A percentile compares a stretch with the other conserved stretches of the same genome.
Conservation (phyloP, 148 eudicot genomes). For the Suaeda aralocaspica region DNA sequence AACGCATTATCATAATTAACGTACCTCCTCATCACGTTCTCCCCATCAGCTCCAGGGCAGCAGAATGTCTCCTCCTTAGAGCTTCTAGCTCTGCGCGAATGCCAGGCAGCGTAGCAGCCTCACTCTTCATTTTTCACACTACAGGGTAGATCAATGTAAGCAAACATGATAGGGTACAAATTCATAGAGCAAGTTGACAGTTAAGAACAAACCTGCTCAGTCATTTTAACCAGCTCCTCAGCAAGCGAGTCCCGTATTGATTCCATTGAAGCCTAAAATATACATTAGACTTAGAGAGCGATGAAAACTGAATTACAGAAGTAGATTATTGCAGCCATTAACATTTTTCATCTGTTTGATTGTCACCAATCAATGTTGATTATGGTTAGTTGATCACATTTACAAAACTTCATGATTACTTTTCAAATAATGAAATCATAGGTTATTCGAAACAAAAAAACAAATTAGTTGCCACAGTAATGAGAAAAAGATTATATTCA, state of each 20-base stretch:
- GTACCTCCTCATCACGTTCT: slow-evolving; percentile 99
- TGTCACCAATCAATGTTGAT: neutral
- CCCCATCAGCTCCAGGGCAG: slow-evolving; percentile 98
- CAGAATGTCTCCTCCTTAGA: slow-evolving; percentile 81
- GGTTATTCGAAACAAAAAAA: neutral
- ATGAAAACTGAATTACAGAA: neutral
- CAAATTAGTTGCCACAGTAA: neutral
- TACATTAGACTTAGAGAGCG: slow-evolving; percentile 12
- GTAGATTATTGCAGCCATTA: neutral
- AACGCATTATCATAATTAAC: neutral
- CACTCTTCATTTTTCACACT: slow-evolving; percentile 90
- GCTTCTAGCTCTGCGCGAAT: slow-evolving; percentile 87
- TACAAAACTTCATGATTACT: neutral
- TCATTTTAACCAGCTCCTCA: slow-evolving; percentile 94
- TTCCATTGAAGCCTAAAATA: slow-evolving; percentile 79
- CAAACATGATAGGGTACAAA: slow-evolving; percentile 1
- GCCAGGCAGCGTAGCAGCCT: slow-evolving; percentile 77
- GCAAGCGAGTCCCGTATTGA: slow-evolving; percentile 95
- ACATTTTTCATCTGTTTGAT: neutral
- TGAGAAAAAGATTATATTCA: neutral
- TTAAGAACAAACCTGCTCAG: slow-evolving; percentile 69
- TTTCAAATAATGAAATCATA: neutral
- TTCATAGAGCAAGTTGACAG: slow-evolving; percentile 1
- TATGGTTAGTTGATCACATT: neutral
- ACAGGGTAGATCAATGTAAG: slow-evolving; percentile 12